Conservation (phyloP, 495 filamentous ascomycete genomes). For the Penicillium cinerascens region DNA sequence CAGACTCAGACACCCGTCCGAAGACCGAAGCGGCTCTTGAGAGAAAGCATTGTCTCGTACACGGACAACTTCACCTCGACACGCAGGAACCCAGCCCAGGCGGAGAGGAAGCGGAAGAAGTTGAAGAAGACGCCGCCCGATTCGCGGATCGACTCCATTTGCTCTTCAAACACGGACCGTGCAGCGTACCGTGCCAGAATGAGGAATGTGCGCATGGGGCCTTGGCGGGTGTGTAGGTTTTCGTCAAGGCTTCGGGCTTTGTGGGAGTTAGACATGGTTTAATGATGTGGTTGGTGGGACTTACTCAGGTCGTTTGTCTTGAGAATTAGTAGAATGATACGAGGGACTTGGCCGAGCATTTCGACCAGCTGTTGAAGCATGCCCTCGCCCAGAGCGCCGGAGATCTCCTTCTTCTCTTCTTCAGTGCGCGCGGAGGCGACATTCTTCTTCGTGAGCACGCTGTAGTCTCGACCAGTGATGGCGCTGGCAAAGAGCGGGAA, state of each 20-base stretch:
- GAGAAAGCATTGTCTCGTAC: conserved; percentile 53
- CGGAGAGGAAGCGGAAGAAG: conserved; percentile 50
- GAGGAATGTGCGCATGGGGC: conserved; percentile 83
- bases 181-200: conserved; percentile 94
- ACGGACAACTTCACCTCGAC: conserved; percentile 61
- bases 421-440: conserved; percentile 62
- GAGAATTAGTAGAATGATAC: conserved; percentile 89
- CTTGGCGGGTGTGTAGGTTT: conserved; percentile 83
- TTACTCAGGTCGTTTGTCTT: conserved; percentile 96
- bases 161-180: conserved; percentile 81
- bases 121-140: conserved; percentile 57
- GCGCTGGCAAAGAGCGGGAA: conserved; percentile 95
- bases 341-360: conserved; percentile 81
- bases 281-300: conserved; percentile 11
- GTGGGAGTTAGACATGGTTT: conserved; percentile 9
- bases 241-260: conserved; percentile 86
- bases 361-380: conserved; percentile 85
- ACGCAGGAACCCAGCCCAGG: conserved; percentile 56
- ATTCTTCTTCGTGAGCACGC: conserved; percentile 57
- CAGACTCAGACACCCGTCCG: conserved; percentile 6
- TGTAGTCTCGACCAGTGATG: conserved; percentile 92
- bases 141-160: conserved; percentile 64
- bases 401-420: conserved; percentile 77
- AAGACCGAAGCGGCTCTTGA: conserved; percentile 42
- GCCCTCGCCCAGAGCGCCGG: conserved; percentile 77